phyloP scores from a whole-genome alignment of 306 rosid species.

The Erythrophleum fordii region DNA sequence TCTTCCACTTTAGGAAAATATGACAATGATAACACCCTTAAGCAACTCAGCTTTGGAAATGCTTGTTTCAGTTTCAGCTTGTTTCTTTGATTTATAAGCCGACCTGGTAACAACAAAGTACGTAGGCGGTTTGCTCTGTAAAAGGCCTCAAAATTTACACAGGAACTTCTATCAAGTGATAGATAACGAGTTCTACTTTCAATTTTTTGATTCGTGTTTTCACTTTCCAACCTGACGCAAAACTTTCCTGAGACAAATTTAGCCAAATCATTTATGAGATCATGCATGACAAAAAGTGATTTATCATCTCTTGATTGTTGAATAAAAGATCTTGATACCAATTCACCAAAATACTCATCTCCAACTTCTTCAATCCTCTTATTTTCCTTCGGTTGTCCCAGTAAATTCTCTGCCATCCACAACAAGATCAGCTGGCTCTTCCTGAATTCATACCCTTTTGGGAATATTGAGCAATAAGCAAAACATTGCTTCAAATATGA shows the following conservation, averaged over 20 bases:
- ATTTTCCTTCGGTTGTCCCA: not conserved
- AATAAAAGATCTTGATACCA: constrained; percentile 40
- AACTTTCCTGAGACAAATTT: constrained; percentile 32
- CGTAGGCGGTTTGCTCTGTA: no score
- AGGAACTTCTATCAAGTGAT: no score
- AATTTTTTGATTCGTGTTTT: no score
- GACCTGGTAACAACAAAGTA: no score
- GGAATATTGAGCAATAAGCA: constrained; percentile 39
- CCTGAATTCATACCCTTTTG: constrained; percentile 28
- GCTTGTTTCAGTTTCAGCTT: no score
- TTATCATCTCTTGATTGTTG: constrained; percentile 13
- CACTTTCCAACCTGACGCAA: constrained; percentile 18
- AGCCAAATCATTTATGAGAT: constrained; percentile 44
- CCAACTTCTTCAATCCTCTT: constrained; percentile 41
- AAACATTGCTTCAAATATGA: not conserved
- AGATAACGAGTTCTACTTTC: no score
- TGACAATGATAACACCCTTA: no score
- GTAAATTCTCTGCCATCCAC: constrained; percentile 45
- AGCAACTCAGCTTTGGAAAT: no score
- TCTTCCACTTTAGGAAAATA: no score
- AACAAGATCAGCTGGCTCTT: constrained; percentile 21
- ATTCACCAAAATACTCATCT: constrained; percentile 28
- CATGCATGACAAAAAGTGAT: constrained; percentile 35
- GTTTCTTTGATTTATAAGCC: no score
- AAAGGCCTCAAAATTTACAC: no score